Base-by-base conservation (phyloP, 768 basidiomycete species). In the Baorangia bicolor region DNA sequence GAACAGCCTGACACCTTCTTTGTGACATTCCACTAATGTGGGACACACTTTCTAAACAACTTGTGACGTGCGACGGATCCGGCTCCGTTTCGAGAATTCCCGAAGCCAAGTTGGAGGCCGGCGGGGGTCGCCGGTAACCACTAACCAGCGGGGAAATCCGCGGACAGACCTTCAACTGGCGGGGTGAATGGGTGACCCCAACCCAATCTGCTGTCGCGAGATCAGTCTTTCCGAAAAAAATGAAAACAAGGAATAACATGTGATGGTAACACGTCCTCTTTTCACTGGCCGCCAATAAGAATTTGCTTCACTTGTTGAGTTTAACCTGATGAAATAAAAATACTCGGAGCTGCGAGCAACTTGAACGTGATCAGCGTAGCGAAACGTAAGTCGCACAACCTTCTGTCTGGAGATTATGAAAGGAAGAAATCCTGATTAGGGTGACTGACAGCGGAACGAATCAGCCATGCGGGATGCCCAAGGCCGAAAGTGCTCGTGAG, bases 361-460 rank as follows among this genome's bases (percentile, higher is more conserved):
- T n/a, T n/a, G n/a, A n/a, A n/a, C n/a, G n/a, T n/a, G n/a, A n/a
- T n/a, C n/a, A n/a, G n/a, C n/a, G 38, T 16, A 38, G 40, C 33
- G 34, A 49, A 44, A 56, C 55, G 37, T 52, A 65, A 64, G 38
- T 51, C 31, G 38, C 45, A n/a, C 41, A 51, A 48, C 12, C 7
- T 14, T 21, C 53, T 27, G 16, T 39, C 27, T 18, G 40, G 10
- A 18, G 39, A 34, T 35, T 14, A 21, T 16, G 25, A 43, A 51
- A 11, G 25, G 13, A 41, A 45, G 10, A 28, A 16, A 46, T 34
- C 25, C 18, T 27, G 23, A 39, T 46, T 21, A n/a, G n/a, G n/a
- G n/a, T 78, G 71, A 78, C 60, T 69, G 85, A 84, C 85, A 87
- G 75, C 83, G 77, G 85, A 87, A 87, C 85, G 85, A 87, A 75